phyloP scores from a whole-genome alignment of 2,329 filamentous ascomycete species.

The Cytospora leucostoma region DNA sequence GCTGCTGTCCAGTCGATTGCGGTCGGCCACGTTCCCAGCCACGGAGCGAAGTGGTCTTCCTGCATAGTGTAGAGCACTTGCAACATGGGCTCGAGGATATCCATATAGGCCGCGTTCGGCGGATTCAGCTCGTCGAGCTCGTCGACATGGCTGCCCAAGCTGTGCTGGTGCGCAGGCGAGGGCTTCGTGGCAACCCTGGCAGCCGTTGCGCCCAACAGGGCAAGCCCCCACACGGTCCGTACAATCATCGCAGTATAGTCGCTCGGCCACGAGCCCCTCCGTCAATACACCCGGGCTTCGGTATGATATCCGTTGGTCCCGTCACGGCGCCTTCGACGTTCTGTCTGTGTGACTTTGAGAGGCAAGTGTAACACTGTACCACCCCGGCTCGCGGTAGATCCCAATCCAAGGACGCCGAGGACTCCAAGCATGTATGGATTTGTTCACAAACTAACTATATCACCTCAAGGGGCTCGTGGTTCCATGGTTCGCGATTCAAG shows the following conservation, averaged over 20 bases:
- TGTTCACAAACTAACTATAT: neutral
- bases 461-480: neutral
- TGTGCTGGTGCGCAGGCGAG: constrained; percentile 2
- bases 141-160: constrained; percentile 2
- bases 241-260: constrained; percentile 4
- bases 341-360: neutral
- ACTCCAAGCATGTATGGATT: constrained; percentile 6
- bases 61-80: constrained; percentile 69
- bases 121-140: neutral
- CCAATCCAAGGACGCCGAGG: neutral
- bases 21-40: constrained; percentile 79
- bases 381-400: neutral
- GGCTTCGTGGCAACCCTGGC: neutral
- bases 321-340: neutral
- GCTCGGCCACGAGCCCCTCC: neutral
- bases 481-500: constrained; percentile 2
- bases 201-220: constrained; percentile 12
- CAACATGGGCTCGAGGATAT: constrained; percentile 52
- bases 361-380: neutral
- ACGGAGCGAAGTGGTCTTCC: constrained; percentile 72
- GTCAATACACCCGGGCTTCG: neutral
- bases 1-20: constrained; percentile 94
- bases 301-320: neutral
- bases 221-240: neutral
- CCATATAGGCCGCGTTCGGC: constrained; percentile 14